phyloP scores from a whole-genome alignment of 2,329 filamentous ascomycete genomes.

The Pseudonectria foliicola region DNA sequence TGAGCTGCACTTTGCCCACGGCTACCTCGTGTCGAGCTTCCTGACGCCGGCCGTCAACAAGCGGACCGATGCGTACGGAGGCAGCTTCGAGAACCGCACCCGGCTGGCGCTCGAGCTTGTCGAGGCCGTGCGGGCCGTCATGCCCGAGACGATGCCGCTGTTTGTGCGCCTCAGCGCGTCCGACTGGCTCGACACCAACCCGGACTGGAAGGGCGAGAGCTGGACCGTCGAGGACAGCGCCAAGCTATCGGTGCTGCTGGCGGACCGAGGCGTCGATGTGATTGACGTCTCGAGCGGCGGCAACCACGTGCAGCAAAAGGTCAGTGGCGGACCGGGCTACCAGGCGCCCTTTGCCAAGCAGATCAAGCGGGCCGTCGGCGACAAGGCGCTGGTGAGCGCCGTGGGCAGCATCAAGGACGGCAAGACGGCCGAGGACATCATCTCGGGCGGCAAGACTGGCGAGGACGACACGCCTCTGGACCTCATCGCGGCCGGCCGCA shows the following conservation, averaged over 20 bases:
- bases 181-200: conserved; percentile 64
- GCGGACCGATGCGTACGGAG: conserved; percentile 61
- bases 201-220: conserved; percentile 45
- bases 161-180: conserved; percentile 68
- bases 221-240: conserved; percentile 63
- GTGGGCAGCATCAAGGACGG: conserved; percentile 44
- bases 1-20: conserved; percentile 72
- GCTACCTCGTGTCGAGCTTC: conserved; percentile 68
- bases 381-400: conserved; percentile 40
- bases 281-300: conserved; percentile 67
- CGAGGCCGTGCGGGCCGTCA: conserved; percentile 51
- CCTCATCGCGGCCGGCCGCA: conserved; percentile 40
- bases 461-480: conserved; percentile 38
- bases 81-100: conserved; percentile 63
- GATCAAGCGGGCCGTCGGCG: conserved; percentile 64
- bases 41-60: conserved; percentile 63
- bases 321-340: conserved; percentile 55
- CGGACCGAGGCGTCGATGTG: conserved; percentile 62
- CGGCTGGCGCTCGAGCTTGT: conserved; percentile 62
- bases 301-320: conserved; percentile 51
- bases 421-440: conserved; percentile 37
- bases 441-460: conserved; percentile 28
- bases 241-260: conserved; percentile 55
- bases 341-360: conserved; percentile 64
- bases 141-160: conserved; percentile 62